These are phyloP conservation scores for Boletus insuetus DNA, from an alignment of 768 basidiomycete species.

Conservation along the genomic window DNA sequence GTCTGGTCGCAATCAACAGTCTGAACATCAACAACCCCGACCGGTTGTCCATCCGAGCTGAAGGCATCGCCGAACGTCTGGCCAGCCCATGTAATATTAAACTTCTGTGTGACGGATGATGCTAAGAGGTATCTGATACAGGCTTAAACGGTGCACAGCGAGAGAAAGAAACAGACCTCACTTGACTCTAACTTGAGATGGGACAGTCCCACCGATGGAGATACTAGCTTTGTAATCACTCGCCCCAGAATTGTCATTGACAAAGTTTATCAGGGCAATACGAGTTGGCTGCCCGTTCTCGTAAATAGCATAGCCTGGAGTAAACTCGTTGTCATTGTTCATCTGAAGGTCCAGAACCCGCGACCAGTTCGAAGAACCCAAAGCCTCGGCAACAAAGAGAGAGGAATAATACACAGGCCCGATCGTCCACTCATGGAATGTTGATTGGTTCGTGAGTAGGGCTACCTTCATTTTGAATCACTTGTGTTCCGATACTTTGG, in stretches of 20 bases:
- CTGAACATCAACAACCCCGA: slow-evolving; percentile 51
- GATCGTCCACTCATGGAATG: too few relatives aligned
- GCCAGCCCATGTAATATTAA: slow-evolving; percentile 74
- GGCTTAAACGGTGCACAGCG: not conserved
- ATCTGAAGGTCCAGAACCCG: slow-evolving; percentile 66
- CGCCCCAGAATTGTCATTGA: slow-evolving; percentile 52
- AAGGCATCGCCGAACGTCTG: slow-evolving; percentile 67
- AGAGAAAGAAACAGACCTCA: slow-evolving; percentile 25
- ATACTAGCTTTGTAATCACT: slow-evolving; percentile 53
- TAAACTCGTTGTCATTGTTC: slow-evolving; percentile 49
- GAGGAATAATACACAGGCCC: too few relatives aligned
- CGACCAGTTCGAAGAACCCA: too few relatives aligned
- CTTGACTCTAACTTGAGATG: slow-evolving; percentile 52
- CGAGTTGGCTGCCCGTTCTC: slow-evolving; percentile 62
- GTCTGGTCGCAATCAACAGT: slow-evolving; percentile 58
- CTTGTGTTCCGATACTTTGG: too few relatives aligned
- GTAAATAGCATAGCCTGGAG: slow-evolving; percentile 65
- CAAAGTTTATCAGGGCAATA: slow-evolving; percentile 71
- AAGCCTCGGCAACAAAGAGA: too few relatives aligned
- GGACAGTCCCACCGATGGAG: slow-evolving; percentile 44
- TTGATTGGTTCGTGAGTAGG: too few relatives aligned
- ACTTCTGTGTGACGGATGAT: slow-evolving; percentile 53
- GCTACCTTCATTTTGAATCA: too few relatives aligned
- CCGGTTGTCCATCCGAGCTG: slow-evolving; percentile 64
- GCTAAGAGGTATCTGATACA: slow-evolving; percentile 37